phyloP scores from a whole-genome alignment of 2,329 filamentous ascomycete genomes.

The Colletotrichum godetiae region DNA sequence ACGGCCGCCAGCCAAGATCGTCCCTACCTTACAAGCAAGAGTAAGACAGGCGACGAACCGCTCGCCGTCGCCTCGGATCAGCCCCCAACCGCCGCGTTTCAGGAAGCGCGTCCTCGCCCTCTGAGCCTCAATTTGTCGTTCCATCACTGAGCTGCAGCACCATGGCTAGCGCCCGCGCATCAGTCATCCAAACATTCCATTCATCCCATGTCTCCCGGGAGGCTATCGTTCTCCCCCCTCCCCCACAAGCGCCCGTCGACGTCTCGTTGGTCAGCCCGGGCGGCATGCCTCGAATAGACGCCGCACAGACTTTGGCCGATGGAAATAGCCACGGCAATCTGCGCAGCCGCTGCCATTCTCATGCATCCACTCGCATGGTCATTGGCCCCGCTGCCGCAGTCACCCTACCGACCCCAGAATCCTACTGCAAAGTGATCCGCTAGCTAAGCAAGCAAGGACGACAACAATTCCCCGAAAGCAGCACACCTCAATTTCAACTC shows the following conservation, averaged over 20 bases:
- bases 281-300: constrained; percentile 21
- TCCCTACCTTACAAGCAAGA: background rate
- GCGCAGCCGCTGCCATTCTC: constrained; percentile 22
- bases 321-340: constrained; percentile 34
- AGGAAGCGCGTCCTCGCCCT: constrained; percentile 27
- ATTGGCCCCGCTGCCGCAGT: constrained; percentile 29
- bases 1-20: background rate
- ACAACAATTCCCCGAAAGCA: constrained; percentile 21
- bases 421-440: background rate
- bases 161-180: constrained; percentile 11
- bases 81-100: constrained; percentile 33
- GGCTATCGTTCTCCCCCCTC: background rate
- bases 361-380: constrained; percentile 5
- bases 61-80: background rate
- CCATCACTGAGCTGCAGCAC: constrained; percentile 6
- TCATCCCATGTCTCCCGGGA: constrained; percentile 10
- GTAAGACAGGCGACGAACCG: constrained; percentile 17
- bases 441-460: constrained; percentile 5
- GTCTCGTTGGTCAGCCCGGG: constrained; percentile 1
- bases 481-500: background rate
- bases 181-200: constrained; percentile 19
- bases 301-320: constrained; percentile 17
- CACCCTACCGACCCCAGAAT: constrained; percentile 9
- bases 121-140: constrained; percentile 14
- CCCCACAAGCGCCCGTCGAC: constrained; percentile 18